Evolutionary conservation across 345 rosid genomes (phyloP).

Genomic region (Ceriops decandra): DNA sequence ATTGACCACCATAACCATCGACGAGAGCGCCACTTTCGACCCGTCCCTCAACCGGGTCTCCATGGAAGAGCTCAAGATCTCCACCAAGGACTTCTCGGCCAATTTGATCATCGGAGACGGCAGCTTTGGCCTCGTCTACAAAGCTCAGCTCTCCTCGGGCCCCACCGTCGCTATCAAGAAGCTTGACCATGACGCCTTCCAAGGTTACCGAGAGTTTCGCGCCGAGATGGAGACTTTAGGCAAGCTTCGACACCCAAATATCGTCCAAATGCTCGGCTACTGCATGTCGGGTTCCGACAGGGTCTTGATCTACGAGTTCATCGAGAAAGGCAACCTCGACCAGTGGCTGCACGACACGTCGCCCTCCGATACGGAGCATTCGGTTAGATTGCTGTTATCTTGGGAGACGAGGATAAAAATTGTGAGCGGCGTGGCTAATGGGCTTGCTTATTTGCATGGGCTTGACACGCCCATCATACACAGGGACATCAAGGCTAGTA

Average conservation of each 20-base stretch:
- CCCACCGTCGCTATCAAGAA: constrained; percentile 73
- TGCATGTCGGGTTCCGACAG: constrained; percentile 65
- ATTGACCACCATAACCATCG: constrained; percentile 19
- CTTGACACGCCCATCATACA: constrained; percentile 67
- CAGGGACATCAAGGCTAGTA: constrained; percentile 83
- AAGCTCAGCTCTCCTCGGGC: constrained; percentile 50
- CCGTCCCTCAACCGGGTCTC: constrained; percentile 50
- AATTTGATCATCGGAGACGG: constrained; percentile 82
- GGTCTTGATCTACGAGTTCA: constrained; percentile 66
- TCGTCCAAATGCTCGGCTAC: constrained; percentile 74
- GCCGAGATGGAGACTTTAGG: constrained; percentile 91
- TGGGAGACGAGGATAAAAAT: constrained; percentile 59
- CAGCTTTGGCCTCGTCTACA: constrained; percentile 81
- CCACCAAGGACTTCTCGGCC: constrained; percentile 65
- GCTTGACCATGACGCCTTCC: constrained; percentile 75
- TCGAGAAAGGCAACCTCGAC: constrained; percentile 72
- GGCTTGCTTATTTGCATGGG: constrained; percentile 66
- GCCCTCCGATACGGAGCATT: neutral
- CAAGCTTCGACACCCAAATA: constrained; percentile 53
- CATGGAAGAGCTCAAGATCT: constrained; percentile 56
- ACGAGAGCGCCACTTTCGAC: constrained; percentile 56
- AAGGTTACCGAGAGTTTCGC: constrained; percentile 79
- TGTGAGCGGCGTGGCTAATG: constrained; percentile 55
- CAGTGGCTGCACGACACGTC: constrained; percentile 65
- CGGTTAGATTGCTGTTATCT: constrained; percentile 24